Percentiles rank a stretch among this genome's conserved stretches.
These are phyloP conservation scores for Saccharum officinarum DNA, from an alignment of 176 grass and related monocot species.

Conservation along the genomic window DNA sequence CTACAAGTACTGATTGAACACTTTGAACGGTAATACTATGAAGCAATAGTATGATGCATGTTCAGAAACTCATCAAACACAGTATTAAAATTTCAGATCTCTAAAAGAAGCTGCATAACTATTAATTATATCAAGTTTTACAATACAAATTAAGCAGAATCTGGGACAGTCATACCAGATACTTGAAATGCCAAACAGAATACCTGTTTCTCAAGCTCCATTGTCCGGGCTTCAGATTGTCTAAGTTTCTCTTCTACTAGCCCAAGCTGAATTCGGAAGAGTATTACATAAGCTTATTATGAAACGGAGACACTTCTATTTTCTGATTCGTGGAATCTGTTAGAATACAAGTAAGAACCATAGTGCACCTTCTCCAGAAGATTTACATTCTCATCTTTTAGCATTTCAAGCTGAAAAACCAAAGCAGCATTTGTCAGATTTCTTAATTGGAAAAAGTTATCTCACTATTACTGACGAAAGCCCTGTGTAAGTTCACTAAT, in stretches of 20 bases:
- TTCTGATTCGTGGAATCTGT: conserved; percentile 1
- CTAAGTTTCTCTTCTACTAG: conserved; percentile 78
- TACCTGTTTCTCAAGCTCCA: conserved; percentile 91
- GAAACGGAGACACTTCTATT: not conserved
- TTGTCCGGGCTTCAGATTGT: conserved; percentile 85
- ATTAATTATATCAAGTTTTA: not conserved
- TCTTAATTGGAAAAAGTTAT: not conserved
- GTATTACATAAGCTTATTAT: conserved; percentile 26
- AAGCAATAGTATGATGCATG: not conserved
- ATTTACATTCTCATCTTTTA: conserved; percentile 95
- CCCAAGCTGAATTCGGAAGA: conserved; percentile 63
- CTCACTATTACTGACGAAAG: conserved; percentile 1
- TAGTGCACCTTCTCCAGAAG: conserved; percentile 77
- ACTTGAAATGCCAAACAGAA: not conserved
- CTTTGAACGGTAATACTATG: not conserved
- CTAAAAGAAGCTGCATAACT: not conserved
- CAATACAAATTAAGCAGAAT: not conserved
- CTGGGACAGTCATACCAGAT: not conserved
- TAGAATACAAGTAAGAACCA: conserved; percentile 15
- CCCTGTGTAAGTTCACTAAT: not conserved
- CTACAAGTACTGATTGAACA: not conserved
- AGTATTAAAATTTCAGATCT: not conserved
- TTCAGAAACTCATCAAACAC: conserved; percentile 1
- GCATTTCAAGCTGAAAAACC: conserved; percentile 80
- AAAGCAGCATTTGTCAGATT: conserved; percentile 19